Evolutionary conservation across 305 asterid genomes (phyloP).

Genomic region (Fraxinus dipetala): DNA sequence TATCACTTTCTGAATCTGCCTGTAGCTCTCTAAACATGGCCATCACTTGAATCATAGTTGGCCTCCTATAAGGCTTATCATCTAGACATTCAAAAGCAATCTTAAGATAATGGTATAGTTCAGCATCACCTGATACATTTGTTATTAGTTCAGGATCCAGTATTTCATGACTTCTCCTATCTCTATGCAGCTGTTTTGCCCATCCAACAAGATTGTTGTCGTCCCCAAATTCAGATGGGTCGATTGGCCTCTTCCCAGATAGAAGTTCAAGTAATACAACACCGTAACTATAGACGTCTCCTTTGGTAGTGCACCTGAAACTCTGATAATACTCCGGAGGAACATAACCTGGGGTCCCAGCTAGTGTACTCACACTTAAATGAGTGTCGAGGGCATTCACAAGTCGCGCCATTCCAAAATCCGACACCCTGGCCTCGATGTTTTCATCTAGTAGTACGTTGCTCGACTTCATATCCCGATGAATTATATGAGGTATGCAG

Average conservation of each 20-base stretch:
- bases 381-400: conserved; percentile 84
- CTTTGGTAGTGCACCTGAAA: conserved; percentile 80
- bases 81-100: conserved; percentile 84
- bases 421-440: conserved; percentile 82
- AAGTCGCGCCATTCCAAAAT: conserved; percentile 89
- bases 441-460: conserved; percentile 78
- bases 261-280: conserved; percentile 82
- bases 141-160: conserved; percentile 59
- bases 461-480: conserved; percentile 92
- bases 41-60: conserved; percentile 95
- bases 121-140: conserved; percentile 53
- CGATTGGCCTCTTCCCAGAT: conserved; percentile 78
- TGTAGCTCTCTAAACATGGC: conserved; percentile 82
- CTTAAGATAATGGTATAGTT: conserved; percentile 61
- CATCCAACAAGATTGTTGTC: conserved; percentile 88
- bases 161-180: conserved; percentile 56
- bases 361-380: conserved; percentile 81
- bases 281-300: conserved; percentile 88
- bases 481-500: conserved; percentile 88
- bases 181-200: conserved; percentile 74
- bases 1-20: conserved; percentile 68
- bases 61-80: conserved; percentile 71
- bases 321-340: conserved; percentile 94
- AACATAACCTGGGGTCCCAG: conserved; percentile 87
- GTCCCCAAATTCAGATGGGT: conserved; percentile 66